Conservation (phyloP, 208 protist species). For the Trypanosoma lewisi region DNA sequence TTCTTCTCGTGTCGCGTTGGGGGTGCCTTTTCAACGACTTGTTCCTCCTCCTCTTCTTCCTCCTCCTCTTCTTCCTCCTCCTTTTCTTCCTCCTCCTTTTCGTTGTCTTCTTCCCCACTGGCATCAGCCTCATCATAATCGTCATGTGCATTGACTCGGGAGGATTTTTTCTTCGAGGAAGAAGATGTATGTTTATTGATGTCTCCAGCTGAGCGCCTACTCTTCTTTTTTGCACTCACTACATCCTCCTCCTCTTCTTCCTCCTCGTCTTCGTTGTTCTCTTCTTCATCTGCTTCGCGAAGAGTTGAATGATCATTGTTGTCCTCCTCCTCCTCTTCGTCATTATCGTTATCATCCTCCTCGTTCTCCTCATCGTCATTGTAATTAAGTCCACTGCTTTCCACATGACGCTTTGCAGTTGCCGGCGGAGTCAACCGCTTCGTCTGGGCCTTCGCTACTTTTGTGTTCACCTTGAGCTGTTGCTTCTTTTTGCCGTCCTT, state of each 20-base stretch:
- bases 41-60: too few species aligned
- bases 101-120: constrained; percentile 1
- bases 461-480: constrained; percentile 9
- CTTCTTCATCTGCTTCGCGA: constrained; percentile 18
- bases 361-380: constrained; percentile 10
- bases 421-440: not conserved
- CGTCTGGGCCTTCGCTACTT: constrained; percentile 17
- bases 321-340: constrained; percentile 27
- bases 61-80: not conserved
- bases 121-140: constrained; percentile 7
- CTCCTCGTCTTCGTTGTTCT: not conserved
- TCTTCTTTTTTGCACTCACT: not conserved
- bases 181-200: not conserved
- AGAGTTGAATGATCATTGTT: constrained; percentile 11
- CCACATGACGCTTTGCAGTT: not conserved
- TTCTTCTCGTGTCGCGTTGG: not conserved
- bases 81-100: constrained; percentile 10
- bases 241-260: not conserved
- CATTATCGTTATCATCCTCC: not conserved
- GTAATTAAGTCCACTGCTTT: constrained; percentile 4
- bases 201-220: not conserved
- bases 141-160: constrained; percentile 22
- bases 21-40: not conserved
- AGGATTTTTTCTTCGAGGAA: not conserved
- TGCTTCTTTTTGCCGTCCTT: not conserved